These are phyloP conservation scores for Lactarius trivialis DNA, from an alignment of 768 basidiomycete genomes.

Conservation along the genomic window DNA sequence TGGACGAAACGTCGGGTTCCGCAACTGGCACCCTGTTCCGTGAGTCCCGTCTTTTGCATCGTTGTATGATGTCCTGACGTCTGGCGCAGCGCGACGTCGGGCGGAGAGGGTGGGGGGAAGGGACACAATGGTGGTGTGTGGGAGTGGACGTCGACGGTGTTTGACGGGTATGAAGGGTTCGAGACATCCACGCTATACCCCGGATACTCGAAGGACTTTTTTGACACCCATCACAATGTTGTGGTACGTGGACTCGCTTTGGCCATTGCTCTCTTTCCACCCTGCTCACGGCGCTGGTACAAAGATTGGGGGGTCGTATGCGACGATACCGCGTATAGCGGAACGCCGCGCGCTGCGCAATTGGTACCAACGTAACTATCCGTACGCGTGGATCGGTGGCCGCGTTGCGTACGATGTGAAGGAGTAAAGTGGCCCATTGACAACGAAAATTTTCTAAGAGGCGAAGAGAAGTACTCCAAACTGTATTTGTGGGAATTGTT, in stretches of 20 bases:
- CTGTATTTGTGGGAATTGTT: background rate
- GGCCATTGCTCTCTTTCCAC: background rate
- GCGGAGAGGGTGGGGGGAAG: slow-evolving; percentile 44
- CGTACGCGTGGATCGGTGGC: slow-evolving; percentile 82
- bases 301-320: slow-evolving; percentile 87
- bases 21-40: slow-evolving; percentile 93
- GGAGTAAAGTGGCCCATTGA: slow-evolving; percentile 1
- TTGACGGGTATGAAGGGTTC: slow-evolving; percentile 71
- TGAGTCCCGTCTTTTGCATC: slow-evolving; percentile 36
- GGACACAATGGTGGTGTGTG: slow-evolving; percentile 94
- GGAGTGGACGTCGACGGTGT: slow-evolving; percentile 91
- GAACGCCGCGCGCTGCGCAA: slow-evolving; percentile 75
- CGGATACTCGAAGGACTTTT: slow-evolving; percentile 88
- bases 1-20: slow-evolving; percentile 78
- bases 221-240: slow-evolving; percentile 78
- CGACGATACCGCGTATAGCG: slow-evolving; percentile 75
- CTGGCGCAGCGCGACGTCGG: slow-evolving; percentile 56
- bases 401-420: slow-evolving; percentile 49
- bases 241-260: slow-evolving; percentile 53
- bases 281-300: slow-evolving; percentile 15
- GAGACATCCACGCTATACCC: slow-evolving; percentile 75
- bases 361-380: slow-evolving; percentile 89
- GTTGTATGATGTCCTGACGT: slow-evolving; percentile 2
- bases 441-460: background rate
- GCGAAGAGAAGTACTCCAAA: background rate